These are phyloP conservation scores for Aspergillus egyptiacus DNA, from an alignment of 495 filamentous ascomycete genomes.

Conservation along the genomic window DNA sequence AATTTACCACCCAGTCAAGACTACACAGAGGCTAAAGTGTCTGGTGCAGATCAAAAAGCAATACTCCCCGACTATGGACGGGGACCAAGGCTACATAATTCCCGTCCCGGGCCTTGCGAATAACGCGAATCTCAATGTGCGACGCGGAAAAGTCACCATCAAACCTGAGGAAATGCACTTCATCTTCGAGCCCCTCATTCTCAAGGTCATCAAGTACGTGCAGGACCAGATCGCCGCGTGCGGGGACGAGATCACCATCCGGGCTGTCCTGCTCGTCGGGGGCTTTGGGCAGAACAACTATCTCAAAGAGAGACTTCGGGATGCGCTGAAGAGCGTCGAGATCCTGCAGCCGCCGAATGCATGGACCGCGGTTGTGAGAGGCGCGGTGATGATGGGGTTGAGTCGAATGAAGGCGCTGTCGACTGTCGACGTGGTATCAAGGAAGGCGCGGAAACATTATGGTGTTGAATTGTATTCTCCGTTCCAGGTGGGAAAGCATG, in stretches of 20 bases:
- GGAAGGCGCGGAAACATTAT: conserved; percentile 37
- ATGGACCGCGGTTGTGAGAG: conserved; percentile 40
- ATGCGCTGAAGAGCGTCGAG: conserved; percentile 14
- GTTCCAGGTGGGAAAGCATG: conserved; percentile 20
- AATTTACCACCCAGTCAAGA: neutral
- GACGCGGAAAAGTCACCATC: conserved; percentile 17
- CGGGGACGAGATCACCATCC: conserved; percentile 12
- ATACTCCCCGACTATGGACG: conserved; percentile 14
- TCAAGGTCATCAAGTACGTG: conserved; percentile 20
- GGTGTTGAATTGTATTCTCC: conserved; percentile 16
- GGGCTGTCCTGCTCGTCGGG: conserved; percentile 60
- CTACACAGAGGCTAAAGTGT: neutral
- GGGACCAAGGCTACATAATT: conserved; percentile 12
- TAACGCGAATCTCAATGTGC: conserved; percentile 10
- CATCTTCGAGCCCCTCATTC: conserved; percentile 19
- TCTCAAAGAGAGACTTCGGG: conserved; percentile 32
- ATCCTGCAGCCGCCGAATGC: conserved; percentile 28
- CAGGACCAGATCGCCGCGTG: conserved; percentile 13
- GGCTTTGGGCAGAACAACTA: conserved; percentile 66
- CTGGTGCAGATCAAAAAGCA: conserved; percentile 13
- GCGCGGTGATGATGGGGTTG: conserved; percentile 31
- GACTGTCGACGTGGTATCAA: conserved; percentile 22
- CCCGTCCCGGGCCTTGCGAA: conserved; percentile 23
- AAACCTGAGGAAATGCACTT: conserved; percentile 15
- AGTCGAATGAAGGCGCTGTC: conserved; percentile 13